Evolutionary conservation across 176 grass and related monocot species (phyloP).

Genomic region (Aegilops tauschii): DNA sequence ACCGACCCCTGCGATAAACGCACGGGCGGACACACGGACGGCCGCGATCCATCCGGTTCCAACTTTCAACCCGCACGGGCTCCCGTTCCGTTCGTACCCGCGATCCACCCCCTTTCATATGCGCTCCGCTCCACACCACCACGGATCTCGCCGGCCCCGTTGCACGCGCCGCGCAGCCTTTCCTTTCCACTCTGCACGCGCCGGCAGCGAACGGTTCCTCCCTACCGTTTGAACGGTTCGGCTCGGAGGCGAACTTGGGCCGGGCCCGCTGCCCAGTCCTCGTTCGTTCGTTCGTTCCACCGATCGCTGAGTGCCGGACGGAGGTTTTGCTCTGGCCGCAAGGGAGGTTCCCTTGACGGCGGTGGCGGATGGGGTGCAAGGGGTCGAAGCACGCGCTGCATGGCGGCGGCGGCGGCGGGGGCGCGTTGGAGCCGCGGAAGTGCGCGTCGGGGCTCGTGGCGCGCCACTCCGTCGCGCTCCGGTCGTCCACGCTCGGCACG

Average conservation of each 20-base stretch:
- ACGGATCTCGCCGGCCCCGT: constrained; percentile 15
- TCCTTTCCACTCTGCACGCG: not conserved
- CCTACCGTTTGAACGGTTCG: constrained; percentile 24
- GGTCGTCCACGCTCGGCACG: constrained; percentile 54
- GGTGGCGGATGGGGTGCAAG: constrained; percentile 64
- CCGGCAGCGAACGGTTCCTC: constrained; percentile 21
- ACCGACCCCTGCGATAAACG: not conserved
- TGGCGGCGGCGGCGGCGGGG: not conserved
- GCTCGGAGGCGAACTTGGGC: not conserved
- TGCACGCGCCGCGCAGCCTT: not conserved
- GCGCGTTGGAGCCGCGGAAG: constrained; percentile 22
- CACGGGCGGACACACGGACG: not conserved
- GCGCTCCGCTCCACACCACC: not conserved
- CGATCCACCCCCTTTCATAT: constrained; percentile 10
- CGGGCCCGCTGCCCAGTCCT: not conserved
- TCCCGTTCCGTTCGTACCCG: not conserved
- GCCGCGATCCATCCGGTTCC: not conserved
- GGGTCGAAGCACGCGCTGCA: constrained; percentile 61
- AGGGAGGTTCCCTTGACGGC: not conserved
- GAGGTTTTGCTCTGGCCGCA: not conserved
- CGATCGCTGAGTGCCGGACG: not conserved
- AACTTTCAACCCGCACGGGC: too few relatives aligned
- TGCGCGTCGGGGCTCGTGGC: constrained; percentile 6
- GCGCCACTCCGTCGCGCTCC: constrained; percentile 47
- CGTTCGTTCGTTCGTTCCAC: not conserved